Conservation (phyloP, 1,284 basidiomycete species). For the Tilletiopsis washingtonensis region DNA sequence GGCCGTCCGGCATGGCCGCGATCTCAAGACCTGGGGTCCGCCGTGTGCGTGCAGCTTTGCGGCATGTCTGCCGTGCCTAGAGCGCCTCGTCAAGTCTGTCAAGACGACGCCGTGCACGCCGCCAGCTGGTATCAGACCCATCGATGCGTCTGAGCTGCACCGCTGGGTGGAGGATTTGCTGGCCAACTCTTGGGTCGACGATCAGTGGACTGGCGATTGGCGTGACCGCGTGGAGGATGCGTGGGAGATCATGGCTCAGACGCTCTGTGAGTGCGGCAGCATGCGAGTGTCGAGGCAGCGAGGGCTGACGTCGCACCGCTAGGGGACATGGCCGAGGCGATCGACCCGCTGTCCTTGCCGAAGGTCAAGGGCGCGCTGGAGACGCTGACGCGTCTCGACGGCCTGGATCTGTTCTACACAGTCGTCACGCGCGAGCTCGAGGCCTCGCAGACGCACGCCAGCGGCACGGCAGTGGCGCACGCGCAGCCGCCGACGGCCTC, state of each 20-base stretch:
- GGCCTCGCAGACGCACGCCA: background rate
- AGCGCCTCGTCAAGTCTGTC: conserved; percentile 9
- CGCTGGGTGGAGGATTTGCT: background rate
- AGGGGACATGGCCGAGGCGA: conserved; percentile 7
- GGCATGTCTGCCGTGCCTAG: conserved; percentile 13
- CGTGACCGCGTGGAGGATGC: conserved; percentile 2
- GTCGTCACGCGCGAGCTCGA: conserved; percentile 13
- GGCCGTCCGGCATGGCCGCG: conserved; percentile 10
- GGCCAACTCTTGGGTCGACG: conserved; percentile 1
- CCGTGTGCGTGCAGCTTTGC: conserved; percentile 22
- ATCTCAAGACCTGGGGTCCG: conserved; percentile 13
- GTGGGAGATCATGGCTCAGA: conserved; percentile 12
- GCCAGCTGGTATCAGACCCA: conserved; percentile 1
- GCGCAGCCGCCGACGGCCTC: background rate
- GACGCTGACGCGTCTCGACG: conserved; percentile 5
- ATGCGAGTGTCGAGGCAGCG: background rate
- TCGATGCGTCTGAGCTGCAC: background rate
- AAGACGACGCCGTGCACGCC: conserved; percentile 5
- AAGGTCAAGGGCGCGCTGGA: conserved; percentile 4
- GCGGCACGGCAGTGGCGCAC: background rate
- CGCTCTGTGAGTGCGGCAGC: conserved; percentile 7
- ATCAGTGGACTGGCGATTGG: conserved; percentile 6
- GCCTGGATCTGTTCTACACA: conserved; percentile 18
- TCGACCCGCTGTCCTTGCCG: conserved; percentile 11
- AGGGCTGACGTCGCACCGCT: no score